Evolutionary conservation across 495 filamentous ascomycete genomes (phyloP), one percentile per base, ranked within the genome.

Genomic region (Pseudoneurospora amorphoporcata): DNA sequence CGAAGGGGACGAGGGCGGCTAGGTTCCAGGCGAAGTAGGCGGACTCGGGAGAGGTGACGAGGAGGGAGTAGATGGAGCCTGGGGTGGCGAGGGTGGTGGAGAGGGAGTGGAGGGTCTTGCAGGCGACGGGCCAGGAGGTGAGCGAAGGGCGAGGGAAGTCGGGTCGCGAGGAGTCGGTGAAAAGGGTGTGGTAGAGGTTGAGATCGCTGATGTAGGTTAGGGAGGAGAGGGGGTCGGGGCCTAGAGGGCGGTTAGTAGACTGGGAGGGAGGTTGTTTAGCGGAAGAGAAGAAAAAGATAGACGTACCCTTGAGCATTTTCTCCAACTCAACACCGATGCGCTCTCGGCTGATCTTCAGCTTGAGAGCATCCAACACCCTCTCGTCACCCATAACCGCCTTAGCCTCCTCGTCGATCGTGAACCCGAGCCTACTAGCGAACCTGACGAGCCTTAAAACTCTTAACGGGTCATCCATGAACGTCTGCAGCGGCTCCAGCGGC

Each of bases 381-480:
- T 79, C 76, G 73, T 96, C 85, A 39, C 83, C 86, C 96, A 99
- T 99, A 4, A 90, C 90, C 40, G 79, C 70, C 78, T 91, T 87
- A 0, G 90, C 89, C 68, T 88, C 84, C 0, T 79, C 73, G 71
- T 93, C 92, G 70, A 98, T 96, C 12, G 77, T 78, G 77, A 96
- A 99, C 42, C 86, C 88, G 47, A 98, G 84, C 39, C 94, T 84
- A 75, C 92, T 96, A 3, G 95, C 92, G 82, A 99, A 98, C 69
- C 95, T 87, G 41, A 99, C 90, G 65, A 97, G 82, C 75, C 95
- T 86, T 71, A 99, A 85, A n/a, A 98, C 90, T 3, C 95, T 88
- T 38, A 99, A 82, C 10, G 95, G 95, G 77, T 99, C 95, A 77
- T 99, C 95, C 79, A 89, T 90, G 83, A 99, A 99, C 0, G 95